Conservation (phyloP, 2,329 filamentous ascomycete species). For the Pestalotiopsis sp. region DNA sequence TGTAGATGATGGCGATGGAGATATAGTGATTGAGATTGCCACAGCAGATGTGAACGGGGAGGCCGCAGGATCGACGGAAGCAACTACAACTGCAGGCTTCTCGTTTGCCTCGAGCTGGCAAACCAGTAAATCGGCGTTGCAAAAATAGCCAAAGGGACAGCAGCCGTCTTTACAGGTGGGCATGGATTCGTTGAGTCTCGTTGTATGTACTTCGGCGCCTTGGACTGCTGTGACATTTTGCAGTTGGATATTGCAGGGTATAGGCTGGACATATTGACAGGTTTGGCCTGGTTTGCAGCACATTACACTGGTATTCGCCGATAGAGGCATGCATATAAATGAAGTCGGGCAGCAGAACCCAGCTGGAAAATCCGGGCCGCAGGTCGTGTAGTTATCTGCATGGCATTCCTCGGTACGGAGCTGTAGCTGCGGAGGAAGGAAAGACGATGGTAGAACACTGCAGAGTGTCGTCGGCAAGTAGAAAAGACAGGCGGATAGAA, state of each 20-base stretch:
- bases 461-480: not conserved
- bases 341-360: slow-evolving; percentile 19
- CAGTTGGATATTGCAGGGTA: slow-evolving; percentile 16
- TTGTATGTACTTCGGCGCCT: slow-evolving; percentile 14
- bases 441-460: not conserved
- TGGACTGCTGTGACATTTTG: slow-evolving; percentile 17
- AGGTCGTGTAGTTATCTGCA: slow-evolving; percentile 12
- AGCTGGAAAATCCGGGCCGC: slow-evolving; percentile 16
- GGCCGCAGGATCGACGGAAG: no score
- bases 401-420: slow-evolving; percentile 2
- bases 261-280: slow-evolving; percentile 17
- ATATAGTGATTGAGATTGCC: not conserved
- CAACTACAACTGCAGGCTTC: not conserved
- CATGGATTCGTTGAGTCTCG: slow-evolving; percentile 12
- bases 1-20: not conserved
- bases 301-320: slow-evolving; percentile 18
- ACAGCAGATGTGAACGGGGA: not conserved
- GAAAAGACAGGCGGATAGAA: not conserved
- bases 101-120: slow-evolving; percentile 4
- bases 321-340: slow-evolving; percentile 12
- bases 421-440: not conserved
- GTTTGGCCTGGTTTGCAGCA: slow-evolving; percentile 17
- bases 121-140: not conserved
- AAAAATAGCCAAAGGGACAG: slow-evolving; percentile 21
- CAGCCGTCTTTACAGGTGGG: slow-evolving; percentile 16